Percentiles rank a stretch among this genome's conserved stretches.
Evolutionary conservation across 192 early-diverging fungal species (phyloP).

Genomic region (Jimgerdemannia flammicorona): DNA sequence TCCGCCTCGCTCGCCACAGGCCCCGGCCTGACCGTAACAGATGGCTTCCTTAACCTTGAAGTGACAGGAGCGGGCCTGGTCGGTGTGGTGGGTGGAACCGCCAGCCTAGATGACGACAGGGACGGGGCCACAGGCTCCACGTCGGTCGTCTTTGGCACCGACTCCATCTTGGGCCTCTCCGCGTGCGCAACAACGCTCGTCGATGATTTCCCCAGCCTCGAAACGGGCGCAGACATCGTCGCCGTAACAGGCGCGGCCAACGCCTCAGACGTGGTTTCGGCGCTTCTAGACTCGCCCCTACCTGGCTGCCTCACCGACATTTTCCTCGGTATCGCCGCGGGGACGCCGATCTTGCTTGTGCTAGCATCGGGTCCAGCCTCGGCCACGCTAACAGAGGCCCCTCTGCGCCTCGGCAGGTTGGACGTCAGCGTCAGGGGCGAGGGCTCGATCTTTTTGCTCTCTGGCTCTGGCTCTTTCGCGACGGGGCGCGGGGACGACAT

Average conservation of each 20-base stretch:
- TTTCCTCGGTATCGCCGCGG: neutral
- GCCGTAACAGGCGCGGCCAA: neutral
- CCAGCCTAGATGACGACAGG: neutral
- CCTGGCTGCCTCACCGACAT: neutral
- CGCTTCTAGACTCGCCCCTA: neutral
- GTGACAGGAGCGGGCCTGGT: neutral
- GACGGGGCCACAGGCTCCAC: too few relatives aligned
- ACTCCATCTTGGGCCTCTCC: too few relatives aligned
- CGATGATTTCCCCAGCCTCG: neutral
- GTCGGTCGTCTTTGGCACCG: too few relatives aligned
- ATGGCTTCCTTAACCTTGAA: neutral
- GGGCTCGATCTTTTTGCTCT: neutral
- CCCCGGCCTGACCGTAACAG: neutral
- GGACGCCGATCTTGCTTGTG: neutral
- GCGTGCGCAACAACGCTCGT: neutral
- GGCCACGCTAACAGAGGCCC: neutral
- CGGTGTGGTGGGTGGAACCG: neutral
- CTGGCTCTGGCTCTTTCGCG: neutral
- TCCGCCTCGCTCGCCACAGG: neutral
- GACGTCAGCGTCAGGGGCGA: neutral
- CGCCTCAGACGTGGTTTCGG: too few relatives aligned
- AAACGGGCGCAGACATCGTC: neutral
- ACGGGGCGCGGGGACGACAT: neutral
- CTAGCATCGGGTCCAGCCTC: neutral
- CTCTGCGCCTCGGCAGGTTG: neutral